phyloP scores from a whole-genome alignment of 306 rosid genomes.

The Lathyrus oleraceus region DNA sequence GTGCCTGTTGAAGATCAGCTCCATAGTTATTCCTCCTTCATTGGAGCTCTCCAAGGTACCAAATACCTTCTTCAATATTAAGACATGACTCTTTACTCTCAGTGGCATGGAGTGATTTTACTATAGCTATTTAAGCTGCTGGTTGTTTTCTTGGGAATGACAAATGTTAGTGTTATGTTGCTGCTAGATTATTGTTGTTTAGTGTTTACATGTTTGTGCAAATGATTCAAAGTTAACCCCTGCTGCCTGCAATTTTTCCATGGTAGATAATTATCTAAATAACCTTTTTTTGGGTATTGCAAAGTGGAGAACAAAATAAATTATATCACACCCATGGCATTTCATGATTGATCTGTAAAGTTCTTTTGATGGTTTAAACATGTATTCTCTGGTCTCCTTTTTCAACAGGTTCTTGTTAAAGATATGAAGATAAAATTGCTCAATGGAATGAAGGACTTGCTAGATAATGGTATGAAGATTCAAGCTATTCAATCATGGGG shows the following conservation, averaged over 20 bases:
- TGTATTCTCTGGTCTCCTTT: constrained; percentile 22
- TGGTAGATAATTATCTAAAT: constrained; percentile 4
- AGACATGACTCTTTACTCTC: constrained; percentile 6
- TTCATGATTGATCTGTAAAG: constrained; percentile 22
- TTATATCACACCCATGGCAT: constrained; percentile 4
- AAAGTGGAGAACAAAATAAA: constrained; percentile 16
- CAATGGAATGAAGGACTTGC: constrained; percentile 55
- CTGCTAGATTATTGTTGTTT: neutral
- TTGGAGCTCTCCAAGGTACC: constrained; percentile 69
- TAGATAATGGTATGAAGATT: constrained; percentile 69
- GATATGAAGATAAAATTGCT: constrained; percentile 74
- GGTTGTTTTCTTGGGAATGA: neutral
- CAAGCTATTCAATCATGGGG: constrained; percentile 84
- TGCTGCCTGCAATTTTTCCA: constrained; percentile 17
- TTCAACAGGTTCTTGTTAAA: constrained; percentile 57
- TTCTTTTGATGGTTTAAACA: constrained; percentile 25
- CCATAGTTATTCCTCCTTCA: constrained; percentile 70
- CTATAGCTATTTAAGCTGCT: constrained; percentile 12
- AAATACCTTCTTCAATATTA: constrained; percentile 14
- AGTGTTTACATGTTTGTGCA: constrained; percentile 7
- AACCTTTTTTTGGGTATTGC: neutral
- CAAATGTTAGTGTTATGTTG: neutral
- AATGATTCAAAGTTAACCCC: constrained; percentile 24
- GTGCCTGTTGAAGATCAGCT: constrained; percentile 67
- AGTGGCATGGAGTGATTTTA: constrained; percentile 20